These are phyloP conservation scores for Flaveria floridana DNA, from an alignment of 140 eudicot species.

Conservation along the genomic window DNA sequence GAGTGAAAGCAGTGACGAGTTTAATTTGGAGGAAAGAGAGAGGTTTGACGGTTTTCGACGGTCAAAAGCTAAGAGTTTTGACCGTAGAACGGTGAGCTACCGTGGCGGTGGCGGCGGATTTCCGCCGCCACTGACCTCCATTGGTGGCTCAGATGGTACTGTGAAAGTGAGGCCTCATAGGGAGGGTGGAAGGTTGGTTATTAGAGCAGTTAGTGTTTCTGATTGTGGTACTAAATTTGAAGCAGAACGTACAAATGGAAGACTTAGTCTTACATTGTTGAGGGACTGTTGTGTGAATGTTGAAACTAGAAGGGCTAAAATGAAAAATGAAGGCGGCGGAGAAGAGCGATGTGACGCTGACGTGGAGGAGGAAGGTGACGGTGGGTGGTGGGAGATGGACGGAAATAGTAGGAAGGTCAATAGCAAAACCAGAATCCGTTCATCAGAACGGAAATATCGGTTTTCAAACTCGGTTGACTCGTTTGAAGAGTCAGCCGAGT, in stretches of 20 bases:
- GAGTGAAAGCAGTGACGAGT: slow-evolving; percentile 51
- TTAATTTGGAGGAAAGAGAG: slow-evolving; percentile 30
- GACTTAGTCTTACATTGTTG: slow-evolving; percentile 55
- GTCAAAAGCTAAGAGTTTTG: slow-evolving; percentile 29
- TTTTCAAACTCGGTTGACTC: slow-evolving; percentile 20
- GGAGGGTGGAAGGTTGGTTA: slow-evolving; percentile 68
- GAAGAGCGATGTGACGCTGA: slow-evolving; percentile 27
- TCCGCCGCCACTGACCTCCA: slow-evolving; percentile 80
- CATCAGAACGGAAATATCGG: neutral
- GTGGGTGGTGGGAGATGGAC: slow-evolving; percentile 30
- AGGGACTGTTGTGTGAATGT: slow-evolving; percentile 26
- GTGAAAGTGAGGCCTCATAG: slow-evolving; percentile 64
- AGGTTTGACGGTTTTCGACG: slow-evolving; percentile 19
- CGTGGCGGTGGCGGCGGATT: slow-evolving; percentile 27
- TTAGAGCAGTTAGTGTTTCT: slow-evolving; percentile 55
- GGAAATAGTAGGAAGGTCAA: slow-evolving; percentile 25
- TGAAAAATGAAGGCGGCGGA: slow-evolving; percentile 11
- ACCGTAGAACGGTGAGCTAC: slow-evolving; percentile 34
- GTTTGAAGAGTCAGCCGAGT: neutral
- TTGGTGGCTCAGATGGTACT: slow-evolving; percentile 52
- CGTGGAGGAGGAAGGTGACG: slow-evolving; percentile 29
- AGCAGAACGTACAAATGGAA: slow-evolving; percentile 66
- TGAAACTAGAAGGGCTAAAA: slow-evolving; percentile 20
- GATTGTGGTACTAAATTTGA: slow-evolving; percentile 46
- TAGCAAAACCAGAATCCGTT: slow-evolving; percentile 25